These are phyloP conservation scores for Brettanomyces bruxellensis DNA, from an alignment of 805 yeast species.

Conservation along the genomic window DNA sequence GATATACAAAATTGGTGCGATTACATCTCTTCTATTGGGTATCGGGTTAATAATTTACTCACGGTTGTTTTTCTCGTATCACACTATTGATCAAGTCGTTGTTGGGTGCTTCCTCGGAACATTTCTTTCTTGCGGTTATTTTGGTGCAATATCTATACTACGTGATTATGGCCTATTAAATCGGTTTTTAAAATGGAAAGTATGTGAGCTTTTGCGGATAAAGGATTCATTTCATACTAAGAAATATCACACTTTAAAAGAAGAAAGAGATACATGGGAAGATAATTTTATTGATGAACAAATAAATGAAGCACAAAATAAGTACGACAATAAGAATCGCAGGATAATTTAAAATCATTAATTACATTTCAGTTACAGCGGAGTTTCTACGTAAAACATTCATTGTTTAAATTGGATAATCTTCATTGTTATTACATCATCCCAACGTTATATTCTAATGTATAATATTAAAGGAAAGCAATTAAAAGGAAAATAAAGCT, in stretches of 20 bases:
- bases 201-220: constrained; percentile 40
- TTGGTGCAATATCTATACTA: constrained; percentile 37
- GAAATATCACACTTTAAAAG: constrained; percentile 7
- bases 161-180: constrained; percentile 63
- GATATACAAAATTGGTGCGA: constrained; percentile 22
- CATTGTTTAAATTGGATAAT: too few relatives aligned
- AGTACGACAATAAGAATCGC: too few relatives aligned
- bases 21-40: constrained; percentile 17
- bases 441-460: too few relatives aligned
- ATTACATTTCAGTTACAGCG: too few relatives aligned
- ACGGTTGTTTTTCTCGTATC: constrained; percentile 73
- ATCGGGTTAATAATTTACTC: constrained; percentile 46
- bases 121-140: constrained; percentile 50
- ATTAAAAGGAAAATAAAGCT: neutral
- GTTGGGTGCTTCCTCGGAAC: constrained; percentile 65
- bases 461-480: too few relatives aligned
- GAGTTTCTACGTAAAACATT: too few relatives aligned
- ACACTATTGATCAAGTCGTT: constrained; percentile 59
- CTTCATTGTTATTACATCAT: too few relatives aligned
- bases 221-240: constrained; percentile 44
- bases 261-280: constrained; percentile 20
- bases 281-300: neutral
- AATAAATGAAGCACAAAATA: too few relatives aligned
- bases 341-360: too few relatives aligned
- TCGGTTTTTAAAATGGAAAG: constrained; percentile 52